phyloP scores from a whole-genome alignment of 2,329 filamentous ascomycete species.

The Diaporthe ampelina region DNA sequence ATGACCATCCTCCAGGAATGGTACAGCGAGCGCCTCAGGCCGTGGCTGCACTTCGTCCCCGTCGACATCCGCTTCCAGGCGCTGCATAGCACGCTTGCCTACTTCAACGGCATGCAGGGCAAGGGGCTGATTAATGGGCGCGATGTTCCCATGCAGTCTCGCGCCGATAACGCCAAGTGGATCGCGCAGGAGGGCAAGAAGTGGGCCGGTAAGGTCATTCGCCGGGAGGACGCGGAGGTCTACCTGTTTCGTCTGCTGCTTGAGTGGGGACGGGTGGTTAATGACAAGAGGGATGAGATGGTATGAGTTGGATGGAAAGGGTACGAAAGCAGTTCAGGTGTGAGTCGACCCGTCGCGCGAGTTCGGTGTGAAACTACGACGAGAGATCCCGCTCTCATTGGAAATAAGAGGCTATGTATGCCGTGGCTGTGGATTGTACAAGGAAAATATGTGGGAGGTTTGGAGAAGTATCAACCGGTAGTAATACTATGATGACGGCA shows the following conservation, averaged over 20 bases:
- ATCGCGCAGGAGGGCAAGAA: conserved; percentile 76
- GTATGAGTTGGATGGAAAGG: conserved; percentile 46
- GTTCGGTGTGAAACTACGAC: too few relatives aligned
- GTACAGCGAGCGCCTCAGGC: conserved; percentile 80
- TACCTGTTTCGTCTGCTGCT: conserved; percentile 84
- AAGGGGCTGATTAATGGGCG: conserved; percentile 59
- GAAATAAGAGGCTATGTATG: too few relatives aligned
- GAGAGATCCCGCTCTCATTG: not conserved
- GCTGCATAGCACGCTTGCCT: conserved; percentile 80
- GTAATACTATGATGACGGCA: not conserved
- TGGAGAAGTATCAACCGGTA: not conserved
- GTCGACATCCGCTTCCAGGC: conserved; percentile 80
- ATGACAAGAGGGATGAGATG: conserved; percentile 69
- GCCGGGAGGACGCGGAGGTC: conserved; percentile 82
- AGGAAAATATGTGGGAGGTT: not conserved
- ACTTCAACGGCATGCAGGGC: conserved; percentile 74
- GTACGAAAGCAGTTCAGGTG: not conserved
- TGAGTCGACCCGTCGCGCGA: not conserved
- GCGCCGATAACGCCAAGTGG: conserved; percentile 69
- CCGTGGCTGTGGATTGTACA: not conserved
- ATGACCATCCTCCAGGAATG: conserved; percentile 65
- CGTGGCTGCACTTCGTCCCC: conserved; percentile 87
- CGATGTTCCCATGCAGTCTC: conserved; percentile 61
- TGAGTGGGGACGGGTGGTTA: conserved; percentile 80
- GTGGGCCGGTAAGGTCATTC: conserved; percentile 74